phyloP scores from a whole-genome alignment of 805 yeast species.

The Saccharomycopsis babjevae region DNA sequence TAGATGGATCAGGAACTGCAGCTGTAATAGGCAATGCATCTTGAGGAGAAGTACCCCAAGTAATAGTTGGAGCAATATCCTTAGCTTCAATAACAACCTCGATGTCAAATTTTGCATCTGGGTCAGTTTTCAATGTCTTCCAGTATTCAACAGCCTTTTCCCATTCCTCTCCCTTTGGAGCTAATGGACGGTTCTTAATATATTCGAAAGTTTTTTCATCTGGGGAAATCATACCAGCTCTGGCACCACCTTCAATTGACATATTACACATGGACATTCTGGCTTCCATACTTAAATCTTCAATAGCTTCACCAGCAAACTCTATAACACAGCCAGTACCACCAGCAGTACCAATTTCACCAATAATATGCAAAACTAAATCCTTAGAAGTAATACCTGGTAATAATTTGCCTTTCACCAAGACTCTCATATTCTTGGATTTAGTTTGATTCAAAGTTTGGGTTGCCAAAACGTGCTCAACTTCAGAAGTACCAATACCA shows the following conservation, averaged over 20 bases:
- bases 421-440: conserved; percentile 91
- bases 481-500: conserved; percentile 99
- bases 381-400: conserved; percentile 96
- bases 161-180: conserved; percentile 93
- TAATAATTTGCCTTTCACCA: conserved; percentile 70
- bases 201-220: conserved; percentile 84
- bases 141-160: conserved; percentile 88
- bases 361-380: conserved; percentile 86
- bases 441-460: conserved; percentile 92
- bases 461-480: conserved; percentile 96
- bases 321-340: conserved; percentile 97
- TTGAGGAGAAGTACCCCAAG: conserved; percentile 99
- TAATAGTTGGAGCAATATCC: conserved; percentile 90
- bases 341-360: conserved; percentile 97
- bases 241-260: conserved; percentile 98
- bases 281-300: conserved; percentile 87
- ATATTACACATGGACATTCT: conserved; percentile 99
- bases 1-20: conserved; percentile 81
- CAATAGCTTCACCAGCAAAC: conserved; percentile 93
- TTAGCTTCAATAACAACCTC: conserved; percentile 72
- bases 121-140: conserved; percentile 80
- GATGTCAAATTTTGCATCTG: conserved; percentile 80
- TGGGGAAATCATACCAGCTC: conserved; percentile 98
- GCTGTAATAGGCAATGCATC: conserved; percentile 95
- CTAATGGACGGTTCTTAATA: conserved; percentile 86